Evolutionary conservation across 768 basidiomycete genomes (phyloP).

Genomic region (Mycena amicta): DNA sequence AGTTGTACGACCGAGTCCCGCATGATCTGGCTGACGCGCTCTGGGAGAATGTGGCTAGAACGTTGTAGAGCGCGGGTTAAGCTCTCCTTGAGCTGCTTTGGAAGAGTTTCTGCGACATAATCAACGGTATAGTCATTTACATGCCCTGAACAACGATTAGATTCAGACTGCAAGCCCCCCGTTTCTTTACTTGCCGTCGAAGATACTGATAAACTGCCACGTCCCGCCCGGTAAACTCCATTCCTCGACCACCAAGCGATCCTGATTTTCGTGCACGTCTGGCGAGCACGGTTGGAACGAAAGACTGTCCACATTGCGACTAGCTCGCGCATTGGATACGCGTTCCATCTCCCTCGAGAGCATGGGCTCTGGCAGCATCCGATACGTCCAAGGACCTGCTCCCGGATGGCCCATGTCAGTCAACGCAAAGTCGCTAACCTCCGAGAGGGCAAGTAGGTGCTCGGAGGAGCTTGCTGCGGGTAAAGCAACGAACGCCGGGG

Average conservation of each 20-base stretch:
- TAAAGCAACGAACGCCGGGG: conserved; percentile 44
- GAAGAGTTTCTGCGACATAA: conserved; percentile 42
- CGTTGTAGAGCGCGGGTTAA: conserved; percentile 27
- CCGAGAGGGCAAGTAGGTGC: conserved; percentile 50
- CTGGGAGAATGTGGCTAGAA: conserved; percentile 31
- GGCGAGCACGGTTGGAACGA: conserved; percentile 39
- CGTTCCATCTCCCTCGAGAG: conserved; percentile 43
- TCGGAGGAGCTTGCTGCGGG: conserved; percentile 49
- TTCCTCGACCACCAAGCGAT: conserved; percentile 36
- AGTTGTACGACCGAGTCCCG: conserved; percentile 39
- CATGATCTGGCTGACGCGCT: conserved; percentile 41
- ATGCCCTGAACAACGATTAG: conserved; percentile 43
- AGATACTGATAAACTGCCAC: conserved; percentile 38
- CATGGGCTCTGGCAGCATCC: conserved; percentile 42
- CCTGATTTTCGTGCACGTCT: conserved; percentile 33
- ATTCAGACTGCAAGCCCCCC: conserved; percentile 2
- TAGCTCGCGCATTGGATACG: conserved; percentile 38
- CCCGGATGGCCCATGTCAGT: conserved; percentile 60
- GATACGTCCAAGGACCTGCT: conserved; percentile 56
- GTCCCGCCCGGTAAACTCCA: conserved; percentile 34
- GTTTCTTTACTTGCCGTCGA: conserved; percentile 33
- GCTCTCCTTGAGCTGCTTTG: conserved; percentile 40
- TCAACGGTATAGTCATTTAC: conserved; percentile 52
- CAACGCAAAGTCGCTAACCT: conserved; percentile 53
- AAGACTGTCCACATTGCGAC: conserved; percentile 30